Evolutionary conservation across 768 basidiomycete species (phyloP), one percentile per base, ranked within the genome.

Genomic region (Boletus rubescentipes): DNA sequence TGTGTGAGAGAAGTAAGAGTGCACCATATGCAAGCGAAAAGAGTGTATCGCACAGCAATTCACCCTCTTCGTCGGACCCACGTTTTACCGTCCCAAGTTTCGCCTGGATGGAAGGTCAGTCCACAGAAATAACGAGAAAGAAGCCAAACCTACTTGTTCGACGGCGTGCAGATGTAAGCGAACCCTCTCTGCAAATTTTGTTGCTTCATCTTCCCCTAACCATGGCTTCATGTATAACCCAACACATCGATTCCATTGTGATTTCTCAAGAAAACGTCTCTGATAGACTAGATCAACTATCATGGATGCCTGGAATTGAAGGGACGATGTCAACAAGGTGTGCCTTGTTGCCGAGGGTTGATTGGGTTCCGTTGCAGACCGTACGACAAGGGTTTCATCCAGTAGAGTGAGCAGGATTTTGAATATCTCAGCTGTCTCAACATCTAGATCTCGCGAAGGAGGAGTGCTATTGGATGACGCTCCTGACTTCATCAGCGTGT

Each of bases 1-100:
- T 98, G 73, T 98, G 95, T 41, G 96, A 98, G 60, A 98, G 83
- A 58, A 98, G 83, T 9, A 98, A 79, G 43, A 98, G 81, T 46
- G 95, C 92, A 61, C 96, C 96, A 67, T 98, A 98, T 18, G 96
- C 94, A 56, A 98, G 80, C 23, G 94, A 97, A 76, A 98, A 98
- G 39, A 93, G 81, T 1, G 94, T 94, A 69, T 98, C 87, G 67
- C 93, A 94, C 42, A 97, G 77, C 41, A 95, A 72, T 68, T 94
- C 91, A 55, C 87, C 93, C 72, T 91, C 92, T 52, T 84, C 85
- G 31, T 80, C 75, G 36, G 75, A 71, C 30, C 72, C 77, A 58
- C 70, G 66, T 18, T 68, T 51, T 29, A 67, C 68, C 43, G 71
- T 68, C 16, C 81, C 77, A 63, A 81, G 72, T 66, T 88, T 91